Base-by-base conservation (phyloP, 1,284 basidiomycete genomes). In the Cutaneotrichosporon sp. region DNA sequence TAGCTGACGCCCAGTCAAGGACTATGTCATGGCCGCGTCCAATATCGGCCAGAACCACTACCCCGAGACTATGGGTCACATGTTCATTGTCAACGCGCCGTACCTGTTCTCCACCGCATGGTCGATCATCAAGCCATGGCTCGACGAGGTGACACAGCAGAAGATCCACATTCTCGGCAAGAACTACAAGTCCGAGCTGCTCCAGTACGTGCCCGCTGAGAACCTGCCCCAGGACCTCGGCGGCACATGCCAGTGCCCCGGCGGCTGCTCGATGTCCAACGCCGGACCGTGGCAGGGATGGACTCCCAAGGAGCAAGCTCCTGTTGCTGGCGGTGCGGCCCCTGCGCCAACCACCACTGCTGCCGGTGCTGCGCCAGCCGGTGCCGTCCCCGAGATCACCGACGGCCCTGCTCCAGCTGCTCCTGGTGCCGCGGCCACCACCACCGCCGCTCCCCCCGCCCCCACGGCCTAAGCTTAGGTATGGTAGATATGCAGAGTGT, bases 21-120 rank as follows among this genome's bases (percentile, higher is more conserved):
- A 88, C 76, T 97, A 94, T 78, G 87, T 98, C 42, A 82, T 81
- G 60, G 77, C 84, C 36, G 89, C 92, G 0, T 80, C 87, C 4
- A 75, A 78, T 41, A 87, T 97, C 74, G 89, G 90, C 8, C 93
- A 97, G 78, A 83, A 94, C 77, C 81, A 88, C 66, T 96, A 93
- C 77, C 89, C 90, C 15, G 89, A 92, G 76, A 86, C 83, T 60
- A 94, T 97, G 92, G 92, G 92, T 77, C 88, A 88, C 71, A 94
- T 96, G 80, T 97, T 79, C 80, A 92, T 97, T 80, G 87, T 92
- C 80, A 91, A 92, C 69, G 86, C 90, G 0, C 93, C 94, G 2
- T 97, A 87, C 84, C 83, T 86, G 52, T 97, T 97, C 79, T 83
- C 83, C 48, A 83, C 86, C 40, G 86, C 96, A 38, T 98, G 94